Evolutionary conservation across 228 moss, liverwort and hornwort genomes (phyloP).

Genomic region (Sphagnum magellanicum): DNA sequence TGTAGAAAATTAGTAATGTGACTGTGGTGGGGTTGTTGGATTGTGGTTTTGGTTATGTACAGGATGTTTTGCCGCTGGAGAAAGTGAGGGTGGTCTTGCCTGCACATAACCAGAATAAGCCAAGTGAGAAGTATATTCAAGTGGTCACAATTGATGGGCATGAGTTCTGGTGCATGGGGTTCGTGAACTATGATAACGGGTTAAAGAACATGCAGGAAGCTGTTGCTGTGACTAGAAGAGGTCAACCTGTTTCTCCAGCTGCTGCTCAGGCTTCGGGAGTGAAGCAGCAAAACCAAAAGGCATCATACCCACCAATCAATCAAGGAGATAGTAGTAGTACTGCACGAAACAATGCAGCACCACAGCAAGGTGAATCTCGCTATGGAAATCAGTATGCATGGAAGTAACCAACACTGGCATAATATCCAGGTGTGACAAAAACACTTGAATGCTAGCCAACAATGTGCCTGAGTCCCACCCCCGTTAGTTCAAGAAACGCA

Average conservation of each 20-base stretch:
- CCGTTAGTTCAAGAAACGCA: too few species aligned
- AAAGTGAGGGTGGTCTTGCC: slow-evolving; percentile 20
- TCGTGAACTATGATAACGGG: slow-evolving; percentile 53
- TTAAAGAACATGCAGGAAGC: slow-evolving; percentile 32
- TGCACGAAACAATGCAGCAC: too few species aligned
- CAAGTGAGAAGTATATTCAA: slow-evolving; percentile 47
- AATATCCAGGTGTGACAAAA: too few species aligned
- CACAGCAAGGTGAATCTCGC: too few species aligned
- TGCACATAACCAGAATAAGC: slow-evolving; percentile 21
- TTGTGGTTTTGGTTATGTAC: neutral
- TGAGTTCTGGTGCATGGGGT: slow-evolving; percentile 65
- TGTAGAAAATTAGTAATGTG: neutral
- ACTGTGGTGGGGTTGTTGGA: neutral
- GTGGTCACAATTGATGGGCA: slow-evolving; percentile 22
- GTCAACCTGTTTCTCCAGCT: neutral
- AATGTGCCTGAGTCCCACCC: too few species aligned
- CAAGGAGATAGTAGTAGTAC: too few species aligned
- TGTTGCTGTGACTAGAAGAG: neutral
- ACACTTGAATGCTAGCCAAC: too few species aligned
- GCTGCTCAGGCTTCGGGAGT: too few species aligned
- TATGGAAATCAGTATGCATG: too few species aligned
- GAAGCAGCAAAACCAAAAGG: too few species aligned
- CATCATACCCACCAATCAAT: too few species aligned
- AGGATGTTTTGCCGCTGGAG: slow-evolving; percentile 41
- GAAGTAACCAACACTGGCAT: too few species aligned